These are phyloP conservation scores for Pyrenophora seminiperda DNA, from an alignment of 2,329 filamentous ascomycete genomes.

Conservation along the genomic window DNA sequence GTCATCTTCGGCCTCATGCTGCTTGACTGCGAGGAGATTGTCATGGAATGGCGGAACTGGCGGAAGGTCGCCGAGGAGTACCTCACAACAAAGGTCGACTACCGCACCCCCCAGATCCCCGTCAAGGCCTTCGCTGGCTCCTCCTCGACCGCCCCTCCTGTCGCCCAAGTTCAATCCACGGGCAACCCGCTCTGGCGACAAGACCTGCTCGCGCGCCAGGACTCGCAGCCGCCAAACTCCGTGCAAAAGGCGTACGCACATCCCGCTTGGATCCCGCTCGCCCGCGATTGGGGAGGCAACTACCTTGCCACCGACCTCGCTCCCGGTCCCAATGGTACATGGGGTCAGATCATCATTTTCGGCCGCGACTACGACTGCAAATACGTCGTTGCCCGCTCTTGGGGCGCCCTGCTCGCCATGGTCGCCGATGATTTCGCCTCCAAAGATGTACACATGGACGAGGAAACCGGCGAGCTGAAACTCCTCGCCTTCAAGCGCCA, in stretches of 20 bases:
- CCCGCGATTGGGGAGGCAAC: slow-evolving; percentile 98
- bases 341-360: slow-evolving; percentile 96
- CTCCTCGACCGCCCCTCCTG: slow-evolving; percentile 73
- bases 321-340: slow-evolving; percentile 85
- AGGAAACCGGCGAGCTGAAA: slow-evolving; percentile 89
- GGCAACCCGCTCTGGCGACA: slow-evolving; percentile 77
- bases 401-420: slow-evolving; percentile 82
- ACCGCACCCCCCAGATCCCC: slow-evolving; percentile 66
- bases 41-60: slow-evolving; percentile 98
- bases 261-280: slow-evolving; percentile 92
- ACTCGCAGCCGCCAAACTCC: slow-evolving; percentile 82
- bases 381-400: slow-evolving; percentile 92
- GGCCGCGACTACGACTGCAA: slow-evolving; percentile 98
- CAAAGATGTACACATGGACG: slow-evolving; percentile 89
- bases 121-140: slow-evolving; percentile 73
- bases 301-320: slow-evolving; percentile 92
- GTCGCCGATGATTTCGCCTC: slow-evolving; percentile 92
- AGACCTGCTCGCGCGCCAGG: slow-evolving; percentile 81
- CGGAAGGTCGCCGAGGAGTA: slow-evolving; percentile 90
- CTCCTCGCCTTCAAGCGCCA: slow-evolving; percentile 80
- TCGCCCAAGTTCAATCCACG: slow-evolving; percentile 56
- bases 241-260: slow-evolving; percentile 94
- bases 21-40: slow-evolving; percentile 96
- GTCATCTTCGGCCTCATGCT: slow-evolving; percentile 95
- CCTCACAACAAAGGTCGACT: slow-evolving; percentile 63